A percentile compares a stretch with the other conserved stretches of the same genome.
Conservation (phyloP, 1,284 basidiomycete genomes). For the Sparassis latifolia region DNA sequence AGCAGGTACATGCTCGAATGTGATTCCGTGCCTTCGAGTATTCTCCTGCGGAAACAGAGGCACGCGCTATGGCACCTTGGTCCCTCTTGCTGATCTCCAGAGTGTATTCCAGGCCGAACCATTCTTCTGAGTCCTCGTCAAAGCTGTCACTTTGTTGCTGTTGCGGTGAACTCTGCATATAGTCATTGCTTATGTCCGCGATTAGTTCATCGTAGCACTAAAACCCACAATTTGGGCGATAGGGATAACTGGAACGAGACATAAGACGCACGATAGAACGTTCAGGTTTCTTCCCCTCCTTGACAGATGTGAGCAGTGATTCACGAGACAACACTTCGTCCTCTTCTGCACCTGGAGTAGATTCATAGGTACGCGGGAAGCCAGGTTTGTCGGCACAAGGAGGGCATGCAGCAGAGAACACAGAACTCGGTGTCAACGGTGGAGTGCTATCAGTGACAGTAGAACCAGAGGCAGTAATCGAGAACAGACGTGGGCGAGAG, state of each 20-base stretch:
- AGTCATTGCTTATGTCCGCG: conserved; percentile 14
- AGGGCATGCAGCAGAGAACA: neutral
- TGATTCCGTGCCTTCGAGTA: conserved; percentile 21
- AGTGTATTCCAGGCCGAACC: conserved; percentile 39
- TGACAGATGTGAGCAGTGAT: conserved; percentile 1
- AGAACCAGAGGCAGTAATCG: neutral
- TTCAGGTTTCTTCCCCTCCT: conserved; percentile 13
- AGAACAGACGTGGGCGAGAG: neutral
- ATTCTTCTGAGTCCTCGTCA: conserved; percentile 25
- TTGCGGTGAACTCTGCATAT: conserved; percentile 7
- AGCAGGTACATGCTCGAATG: neutral
- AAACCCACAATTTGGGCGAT: conserved; percentile 6
- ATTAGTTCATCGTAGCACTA: conserved; percentile 20
- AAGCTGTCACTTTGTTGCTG: neutral
- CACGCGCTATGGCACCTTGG: conserved; percentile 13
- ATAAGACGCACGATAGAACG: conserved; percentile 7
- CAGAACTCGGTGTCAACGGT: neutral
- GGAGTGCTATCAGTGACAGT: neutral
- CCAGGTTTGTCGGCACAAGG: neutral
- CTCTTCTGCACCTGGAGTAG: neutral
- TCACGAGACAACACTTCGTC: neutral
- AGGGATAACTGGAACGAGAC: neutral
- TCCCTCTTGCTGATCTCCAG: conserved; percentile 37
- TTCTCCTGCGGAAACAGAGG: conserved; percentile 27
- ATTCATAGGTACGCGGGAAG: neutral